phyloP scores from a whole-genome alignment of 2,329 filamentous ascomycete genomes.

The Xylariaceae sp. region DNA sequence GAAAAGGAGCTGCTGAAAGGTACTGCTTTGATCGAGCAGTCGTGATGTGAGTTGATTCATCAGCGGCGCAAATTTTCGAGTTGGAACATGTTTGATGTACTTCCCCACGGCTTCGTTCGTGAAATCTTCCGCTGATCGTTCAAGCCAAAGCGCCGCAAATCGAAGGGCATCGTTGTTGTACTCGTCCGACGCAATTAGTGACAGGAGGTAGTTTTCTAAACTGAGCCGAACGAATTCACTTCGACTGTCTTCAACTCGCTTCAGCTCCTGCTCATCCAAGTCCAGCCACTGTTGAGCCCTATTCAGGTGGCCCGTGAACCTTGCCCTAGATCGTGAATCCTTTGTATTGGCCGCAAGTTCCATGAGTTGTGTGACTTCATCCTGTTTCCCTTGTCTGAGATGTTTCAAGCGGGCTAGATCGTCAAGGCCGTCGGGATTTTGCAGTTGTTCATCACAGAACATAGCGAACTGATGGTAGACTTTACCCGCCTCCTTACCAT shows the following conservation, averaged over 20 bases:
- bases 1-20: constrained; percentile 73
- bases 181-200: constrained; percentile 76
- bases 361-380: constrained; percentile 72
- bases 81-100: constrained; percentile 70
- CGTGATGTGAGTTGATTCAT: constrained; percentile 98
- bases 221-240: constrained; percentile 82
- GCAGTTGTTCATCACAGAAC: constrained; percentile 91
- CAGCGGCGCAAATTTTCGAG: constrained; percentile 82
- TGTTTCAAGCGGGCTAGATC: constrained; percentile 77
- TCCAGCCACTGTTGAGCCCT: constrained; percentile 84
- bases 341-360: constrained; percentile 48
- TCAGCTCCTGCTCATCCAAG: constrained; percentile 83
- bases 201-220: constrained; percentile 86
- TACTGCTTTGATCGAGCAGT: constrained; percentile 61
- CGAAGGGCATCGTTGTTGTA: constrained; percentile 86
- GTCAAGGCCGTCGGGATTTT: constrained; percentile 77
- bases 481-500: constrained; percentile 70
- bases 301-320: constrained; percentile 55
- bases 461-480: constrained; percentile 93
- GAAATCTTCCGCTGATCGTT: constrained; percentile 68
- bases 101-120: constrained; percentile 73
- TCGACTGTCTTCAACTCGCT: constrained; percentile 68
- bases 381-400: constrained; percentile 71
- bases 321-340: constrained; percentile 49
- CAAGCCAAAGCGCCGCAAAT: constrained; percentile 91